Evolutionary conservation across 495 filamentous ascomycete genomes (phyloP), one percentile per base, ranked within the genome.

Genomic region (Neurospora cerealis): DNA sequence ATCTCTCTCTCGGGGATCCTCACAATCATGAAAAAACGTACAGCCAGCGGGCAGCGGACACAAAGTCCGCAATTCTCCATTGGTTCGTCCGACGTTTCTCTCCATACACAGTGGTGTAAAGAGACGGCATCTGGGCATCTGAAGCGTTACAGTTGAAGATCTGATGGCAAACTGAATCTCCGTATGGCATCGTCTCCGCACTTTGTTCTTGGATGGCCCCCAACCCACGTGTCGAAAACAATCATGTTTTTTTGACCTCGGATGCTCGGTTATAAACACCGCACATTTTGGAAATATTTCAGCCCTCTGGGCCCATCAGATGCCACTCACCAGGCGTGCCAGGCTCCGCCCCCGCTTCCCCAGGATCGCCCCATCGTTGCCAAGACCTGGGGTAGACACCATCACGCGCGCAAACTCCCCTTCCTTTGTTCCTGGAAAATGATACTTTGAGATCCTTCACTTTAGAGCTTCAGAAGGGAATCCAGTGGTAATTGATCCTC

Each of bases 271-370:
- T 62, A 62, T 17, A 17, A 34, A 19, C 6, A 62, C 6, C 28
- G 19, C 11, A 34, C 6, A 62, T 9, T 19, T 62, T 34, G 13
- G 28, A 62, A 3, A 62, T 62, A 34, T 62, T 32, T 32, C 54
- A 62, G 54, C 54, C 13, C 54, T 32, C 54, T 62, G 28, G 54
- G 54, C 28, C 28, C 15, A 34, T 44, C 36, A 71, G 39, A 71
- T 21, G 24, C 70, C 28, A n/a, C 19, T 42, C 24, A 19, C 24
- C 1, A 34, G 21, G 37, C 4, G n/a, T n/a, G 21, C 70, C 39
- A 39, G 19, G 28, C 70, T 44, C 70, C 70, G 70, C 70, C 40
- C 42, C 70, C 70, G 70, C 70, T 46, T 71, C 21, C 70, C 70
- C 70, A 32, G n/a, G 39, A 38, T 70, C 34, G 28, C 4, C 54